phyloP scores from a whole-genome alignment of 106 monocot genomes.

The Hemerocallis citrina region DNA sequence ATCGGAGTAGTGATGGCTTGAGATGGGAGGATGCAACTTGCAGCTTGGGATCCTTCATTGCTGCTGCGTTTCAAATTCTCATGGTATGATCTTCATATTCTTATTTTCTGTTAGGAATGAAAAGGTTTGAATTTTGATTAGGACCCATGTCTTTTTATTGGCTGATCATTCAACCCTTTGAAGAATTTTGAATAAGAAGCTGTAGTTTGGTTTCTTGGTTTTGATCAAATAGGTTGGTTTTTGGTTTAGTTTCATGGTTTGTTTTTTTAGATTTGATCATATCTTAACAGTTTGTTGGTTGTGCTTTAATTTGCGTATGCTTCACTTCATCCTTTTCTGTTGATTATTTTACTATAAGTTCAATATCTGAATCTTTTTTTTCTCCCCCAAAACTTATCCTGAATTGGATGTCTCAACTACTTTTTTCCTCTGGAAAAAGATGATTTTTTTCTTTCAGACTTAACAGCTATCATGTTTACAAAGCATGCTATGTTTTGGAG shows the following conservation, averaged over 20 bases:
- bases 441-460: not conserved
- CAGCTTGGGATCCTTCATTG: not conserved
- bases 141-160: not conserved
- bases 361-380: no score
- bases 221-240: no score
- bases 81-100: no score
- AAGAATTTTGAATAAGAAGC: no score
- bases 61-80: constrained; percentile 4
- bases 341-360: no score
- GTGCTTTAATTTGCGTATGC: no score
- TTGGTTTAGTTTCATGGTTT: not conserved
- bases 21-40: no score
- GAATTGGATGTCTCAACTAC: no score
- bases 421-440: not conserved
- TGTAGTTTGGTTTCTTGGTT: no score
- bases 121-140: not conserved
- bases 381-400: no score
- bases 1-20: constrained; percentile 3
- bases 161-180: no score
- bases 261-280: not conserved
- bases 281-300: not conserved
- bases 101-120: not conserved
- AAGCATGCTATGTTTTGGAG: not conserved
- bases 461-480: not conserved
- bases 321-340: no score